Conservation (phyloP, 805 yeast genomes). For the Citeromyces nyonsensis region DNA sequence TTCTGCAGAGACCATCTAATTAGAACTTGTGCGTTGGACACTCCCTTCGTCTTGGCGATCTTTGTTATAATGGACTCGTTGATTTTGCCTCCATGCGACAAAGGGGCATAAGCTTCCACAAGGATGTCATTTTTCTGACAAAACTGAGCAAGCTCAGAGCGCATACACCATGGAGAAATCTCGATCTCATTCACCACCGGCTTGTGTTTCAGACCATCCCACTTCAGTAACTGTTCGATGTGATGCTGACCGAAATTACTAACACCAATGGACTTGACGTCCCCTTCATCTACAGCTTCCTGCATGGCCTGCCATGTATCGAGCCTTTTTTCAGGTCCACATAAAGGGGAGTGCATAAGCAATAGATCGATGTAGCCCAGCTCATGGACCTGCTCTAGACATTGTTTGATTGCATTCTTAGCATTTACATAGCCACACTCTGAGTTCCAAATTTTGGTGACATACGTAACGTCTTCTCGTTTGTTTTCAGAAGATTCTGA, state of each 20-base stretch:
- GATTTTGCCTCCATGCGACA: slow-evolving; percentile 42
- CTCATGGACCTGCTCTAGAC: slow-evolving; percentile 32
- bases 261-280: slow-evolving; percentile 58
- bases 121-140: slow-evolving; percentile 37
- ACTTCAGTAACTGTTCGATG: slow-evolving; percentile 39
- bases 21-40: slow-evolving; percentile 45
- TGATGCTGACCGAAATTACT: slow-evolving; percentile 56
- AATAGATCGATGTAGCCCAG: slow-evolving; percentile 61
- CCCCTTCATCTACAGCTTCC: slow-evolving; percentile 46
- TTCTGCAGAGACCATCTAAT: slow-evolving; percentile 62
- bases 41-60: slow-evolving; percentile 31
- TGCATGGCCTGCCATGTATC: slow-evolving; percentile 65
- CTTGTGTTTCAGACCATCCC: slow-evolving; percentile 34
- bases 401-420: slow-evolving; percentile 36
- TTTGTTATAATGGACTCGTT: slow-evolving; percentile 33
- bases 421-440: slow-evolving; percentile 47
- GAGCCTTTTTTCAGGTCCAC: slow-evolving; percentile 28
- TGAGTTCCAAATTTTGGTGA: slow-evolving; percentile 63
- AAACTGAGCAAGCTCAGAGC: slow-evolving; percentile 45
- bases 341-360: slow-evolving; percentile 50
- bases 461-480: slow-evolving; percentile 40
- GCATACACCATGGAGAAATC: slow-evolving; percentile 72
- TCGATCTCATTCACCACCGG: slow-evolving; percentile 79
- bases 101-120: slow-evolving; percentile 71
- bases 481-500: slow-evolving; percentile 19